Percentiles rank a stretch among this genome's conserved stretches.
phyloP scores from a whole-genome alignment of 176 grass and related monocot species.

The Phoenix dactylifera region DNA sequence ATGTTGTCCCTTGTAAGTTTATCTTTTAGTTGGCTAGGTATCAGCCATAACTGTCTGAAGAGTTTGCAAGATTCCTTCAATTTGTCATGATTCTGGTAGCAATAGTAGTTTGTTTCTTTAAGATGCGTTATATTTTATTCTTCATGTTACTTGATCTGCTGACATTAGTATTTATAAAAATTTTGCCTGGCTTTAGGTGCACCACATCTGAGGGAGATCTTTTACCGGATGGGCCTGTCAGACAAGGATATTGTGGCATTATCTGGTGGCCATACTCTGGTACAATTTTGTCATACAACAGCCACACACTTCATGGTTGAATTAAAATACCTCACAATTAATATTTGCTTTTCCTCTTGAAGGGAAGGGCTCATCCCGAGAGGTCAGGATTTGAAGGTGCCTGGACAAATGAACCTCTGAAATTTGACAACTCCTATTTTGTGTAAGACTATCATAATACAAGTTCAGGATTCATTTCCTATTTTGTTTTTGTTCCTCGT shows the following conservation, averaged over 20 bases:
- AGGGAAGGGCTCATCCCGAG: conserved; percentile 87
- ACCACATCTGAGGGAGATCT: conserved; percentile 78
- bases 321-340: neutral
- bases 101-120: too few species aligned
- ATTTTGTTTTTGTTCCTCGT: too few species aligned
- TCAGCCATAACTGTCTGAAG: too few species aligned
- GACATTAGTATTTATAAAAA: neutral
- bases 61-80: neutral
- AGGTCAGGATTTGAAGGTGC: conserved; percentile 81
- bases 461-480: too few species aligned
- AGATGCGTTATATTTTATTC: neutral
- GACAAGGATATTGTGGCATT: conserved; percentile 95
- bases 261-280: conserved; percentile 81
- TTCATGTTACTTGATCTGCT: neutral
- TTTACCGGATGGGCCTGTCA: conserved; percentile 79
- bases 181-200: conserved; percentile 29
- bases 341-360: conserved; percentile 7
- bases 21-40: too few species aligned
- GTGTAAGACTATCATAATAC: conserved; percentile 46
- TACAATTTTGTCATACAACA: conserved; percentile 24
- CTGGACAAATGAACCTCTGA: conserved; percentile 82
- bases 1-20: too few species aligned
- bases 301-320: conserved; percentile 1
- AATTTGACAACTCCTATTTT: conserved; percentile 94
- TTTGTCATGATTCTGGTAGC: too few species aligned